Evolutionary conservation across 2,329 filamentous ascomycete genomes (phyloP), one percentile per base, ranked within the genome.

Genomic region (Beauveria australis): DNA sequence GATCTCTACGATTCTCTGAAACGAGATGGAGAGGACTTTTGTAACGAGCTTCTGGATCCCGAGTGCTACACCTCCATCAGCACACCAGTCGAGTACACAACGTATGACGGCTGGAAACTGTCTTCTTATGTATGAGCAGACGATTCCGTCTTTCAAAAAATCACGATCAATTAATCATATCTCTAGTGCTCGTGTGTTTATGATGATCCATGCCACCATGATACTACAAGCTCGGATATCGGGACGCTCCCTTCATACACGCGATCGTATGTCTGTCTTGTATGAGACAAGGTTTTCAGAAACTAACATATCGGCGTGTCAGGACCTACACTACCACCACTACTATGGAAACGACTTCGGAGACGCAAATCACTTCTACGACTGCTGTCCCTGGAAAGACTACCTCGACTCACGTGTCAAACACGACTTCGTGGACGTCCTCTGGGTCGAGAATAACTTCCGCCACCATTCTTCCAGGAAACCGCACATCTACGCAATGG

Each of bases 1-100:
- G 62, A 64, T 3, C 66, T 74, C 10, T 74, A 71, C 57, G 69
- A 67, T 1, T 72, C 71, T 0, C 66, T 74, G 8, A 48, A 64
- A 6, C 58, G 61, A 26, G 61, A 69, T n/a, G 70, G 68, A 0
- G 59, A 62, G 28, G 56, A 64, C 0, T 74, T 72, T 37, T 74
- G 72, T 58, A 70, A 67, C 1, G 67, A 64, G 62, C 58, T 74
- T 22, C 47, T 74, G 6, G 67, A 68, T 22, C 60, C 47, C 26
- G 56, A 55, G 12, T 60, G 61, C 16, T 66, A 65, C 40, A 60
- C 63, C 4, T 49, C 57, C 22, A 54, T 61, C n/a, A 52, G 54
- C 9, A 72, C 69, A 12, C 72, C 71, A 28, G 61, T 63, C 6
- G 65, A 69, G 52, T 73, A 71, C 58, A 63, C 67, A 44, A 66